Evolutionary conservation across 2,329 filamentous ascomycete genomes (phyloP), one percentile per base, ranked within the genome.

Genomic region (Fusarium dlaminii): DNA sequence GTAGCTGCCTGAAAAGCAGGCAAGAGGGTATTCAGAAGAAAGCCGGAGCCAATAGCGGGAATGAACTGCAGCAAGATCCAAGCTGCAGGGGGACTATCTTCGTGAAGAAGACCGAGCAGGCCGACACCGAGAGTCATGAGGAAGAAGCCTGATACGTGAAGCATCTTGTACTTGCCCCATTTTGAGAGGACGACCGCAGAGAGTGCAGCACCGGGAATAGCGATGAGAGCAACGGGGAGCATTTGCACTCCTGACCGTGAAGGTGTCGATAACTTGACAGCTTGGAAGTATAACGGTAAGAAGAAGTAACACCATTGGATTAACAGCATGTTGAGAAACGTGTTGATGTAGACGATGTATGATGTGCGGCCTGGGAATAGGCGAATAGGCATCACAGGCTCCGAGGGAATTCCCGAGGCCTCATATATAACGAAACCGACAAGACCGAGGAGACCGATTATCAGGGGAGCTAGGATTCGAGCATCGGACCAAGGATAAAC

Each of bases 211-310:
- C 78, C 72, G 0, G 81, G 79, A 24, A 83, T 73, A 3, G 75
- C 77, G 17, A 81, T 77, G 2, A 82, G 60, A 1, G 79, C 77
- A 1, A 77, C 72, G 43, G 80, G 75, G 43, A 85, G 78, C 32
- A 84, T 62, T 20, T 79, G 73, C 2, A 84, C 76, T 3, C 82
- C 84, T 0, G 83, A 78, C 0, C 79, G 69, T 0, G 77, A 70
- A 0, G 86, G 81, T 1, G 79, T 76, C 9, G 80, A 78, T 3
- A 76, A 55, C 10, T 78, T 76, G 0, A 87, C 83, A 2, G 79
- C 80, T 58, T 87, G 85, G 70, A 87, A 87, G 73, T 87, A 88
- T 3, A 87, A 66, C 0, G 86, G 85, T 2, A 86, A 57, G 66
- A 86, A 86, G 75, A 81, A 84, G 52, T 81, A 75, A 7, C 78